Evolutionary conservation across 2,329 filamentous ascomycete genomes (phyloP), one percentile per base, ranked within the genome.

Genomic region (Clarireedia monteithiana): DNA sequence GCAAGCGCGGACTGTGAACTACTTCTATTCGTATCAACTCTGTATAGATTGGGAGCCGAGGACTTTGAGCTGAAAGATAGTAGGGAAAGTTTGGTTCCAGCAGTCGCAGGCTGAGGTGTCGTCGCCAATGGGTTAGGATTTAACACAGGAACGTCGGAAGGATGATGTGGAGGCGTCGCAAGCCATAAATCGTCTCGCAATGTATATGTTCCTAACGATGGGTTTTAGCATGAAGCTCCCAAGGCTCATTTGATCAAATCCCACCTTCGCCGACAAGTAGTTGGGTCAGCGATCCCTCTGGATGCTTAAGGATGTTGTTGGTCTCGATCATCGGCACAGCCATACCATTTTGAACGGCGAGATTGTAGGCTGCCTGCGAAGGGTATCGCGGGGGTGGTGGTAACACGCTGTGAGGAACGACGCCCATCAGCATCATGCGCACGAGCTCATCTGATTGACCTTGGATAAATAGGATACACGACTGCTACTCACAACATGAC

Each of bases 61-160:
- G 59, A 58, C 46, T 62, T 59, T 26, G 66, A 67, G 45, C 66
- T 67, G 12, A 70, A 60, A 5, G 64, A 68, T 36, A 92, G 77
- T 14, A 96, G 76, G 0, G 91, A 94, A 39, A 97, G 71, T 69
- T 88, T 94, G 38, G 91, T 92, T 55, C 94, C 94, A 5, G 83
- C 79, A 1, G 86, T 91, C 3, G 89, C 90, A n/a, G 91, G 89
- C 53, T 86, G 84, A 5, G 91, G 86, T 17, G 81, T 87, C 5
- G 92, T 96, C 40, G 90, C 86, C 44, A 99, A 82, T 26, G 94
- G 94, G 68, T 97, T 99, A 46, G 89, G 87, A 68, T 95, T 96
- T 57, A 88, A 74, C 42, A 91, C 75, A 23, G 91, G 91, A 12
- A 89, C 85, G 76, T 99, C 94, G 59, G 91, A 96, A 23, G 94